Evolutionary conservation across 2,329 filamentous ascomycete genomes (phyloP).

Genomic region (Neophaeococcomyces aloes): DNA sequence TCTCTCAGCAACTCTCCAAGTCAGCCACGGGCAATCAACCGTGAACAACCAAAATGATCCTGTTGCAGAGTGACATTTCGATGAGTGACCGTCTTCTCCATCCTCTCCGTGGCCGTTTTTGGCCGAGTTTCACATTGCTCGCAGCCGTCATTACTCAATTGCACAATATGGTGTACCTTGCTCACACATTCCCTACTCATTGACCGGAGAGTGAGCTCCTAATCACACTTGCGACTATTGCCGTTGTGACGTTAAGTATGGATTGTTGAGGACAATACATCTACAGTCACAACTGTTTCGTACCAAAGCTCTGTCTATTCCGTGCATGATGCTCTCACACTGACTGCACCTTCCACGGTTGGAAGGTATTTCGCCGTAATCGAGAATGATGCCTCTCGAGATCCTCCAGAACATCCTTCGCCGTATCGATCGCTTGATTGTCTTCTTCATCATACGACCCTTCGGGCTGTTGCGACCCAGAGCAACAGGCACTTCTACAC

Average conservation of each 20-base stretch:
- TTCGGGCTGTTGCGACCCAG: background rate
- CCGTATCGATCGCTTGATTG: slow-evolving; percentile 30
- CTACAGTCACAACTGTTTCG: background rate
- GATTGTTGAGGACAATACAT: background rate
- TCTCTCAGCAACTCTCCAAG: slow-evolving; percentile 5
- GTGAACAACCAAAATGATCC: background rate
- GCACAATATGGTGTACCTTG: background rate
- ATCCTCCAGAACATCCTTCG: slow-evolving; percentile 16
- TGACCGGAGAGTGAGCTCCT: background rate
- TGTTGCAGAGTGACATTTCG: slow-evolving; percentile 6
- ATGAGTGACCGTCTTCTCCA: background rate
- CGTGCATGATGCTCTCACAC: too few relatives aligned
- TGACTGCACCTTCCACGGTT: too few relatives aligned
- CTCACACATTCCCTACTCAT: background rate
- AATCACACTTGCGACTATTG: background rate
- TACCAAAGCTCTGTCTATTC: too few relatives aligned
- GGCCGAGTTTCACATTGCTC: background rate
- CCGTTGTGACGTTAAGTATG: background rate
- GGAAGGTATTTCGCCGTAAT: background rate
- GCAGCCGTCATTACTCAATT: background rate
- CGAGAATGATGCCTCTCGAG: slow-evolving; percentile 10
- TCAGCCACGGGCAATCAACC: slow-evolving; percentile 4
- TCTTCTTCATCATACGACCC: slow-evolving; percentile 27
- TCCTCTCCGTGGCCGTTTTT: slow-evolving; percentile 1
- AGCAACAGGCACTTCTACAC: background rate